Percentiles rank a stretch among this genome's conserved stretches.
Conservation (phyloP, 768 basidiomycete species). For the Russula dissimulans region DNA sequence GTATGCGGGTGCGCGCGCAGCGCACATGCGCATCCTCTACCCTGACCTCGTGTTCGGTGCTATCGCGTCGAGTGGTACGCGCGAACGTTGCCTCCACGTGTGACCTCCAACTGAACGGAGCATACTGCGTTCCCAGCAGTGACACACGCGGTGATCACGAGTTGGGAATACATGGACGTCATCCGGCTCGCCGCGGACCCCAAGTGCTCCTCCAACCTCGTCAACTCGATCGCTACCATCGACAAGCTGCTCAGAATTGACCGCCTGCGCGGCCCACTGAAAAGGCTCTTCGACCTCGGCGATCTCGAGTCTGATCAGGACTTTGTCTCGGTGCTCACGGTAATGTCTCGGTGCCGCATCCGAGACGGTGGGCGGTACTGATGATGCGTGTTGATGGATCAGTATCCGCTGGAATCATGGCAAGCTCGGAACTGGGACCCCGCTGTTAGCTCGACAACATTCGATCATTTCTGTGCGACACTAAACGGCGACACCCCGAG, state of each 20-base stretch:
- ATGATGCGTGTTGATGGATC: neutral
- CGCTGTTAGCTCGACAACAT: conserved; percentile 44
- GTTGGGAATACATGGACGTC: conserved; percentile 87
- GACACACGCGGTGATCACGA: conserved; percentile 71
- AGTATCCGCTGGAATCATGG: conserved; percentile 65
- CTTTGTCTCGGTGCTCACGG: conserved; percentile 62
- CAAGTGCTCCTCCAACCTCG: conserved; percentile 50
- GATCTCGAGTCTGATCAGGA: conserved; percentile 65
- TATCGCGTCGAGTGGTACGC: conserved; percentile 75
- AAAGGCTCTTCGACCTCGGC: conserved; percentile 67
- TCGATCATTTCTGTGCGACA: conserved; percentile 58
- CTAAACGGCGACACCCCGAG: conserved; percentile 26
- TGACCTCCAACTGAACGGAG: neutral
- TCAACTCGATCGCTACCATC: conserved; percentile 48
- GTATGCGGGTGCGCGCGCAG: conserved; percentile 89
- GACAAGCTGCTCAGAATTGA: conserved; percentile 50
- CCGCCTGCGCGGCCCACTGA: conserved; percentile 43
- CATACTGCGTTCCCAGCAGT: conserved; percentile 41
- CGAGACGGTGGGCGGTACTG: neutral
- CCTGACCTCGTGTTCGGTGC: conserved; percentile 84
- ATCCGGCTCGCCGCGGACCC: conserved; percentile 62
- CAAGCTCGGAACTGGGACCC: conserved; percentile 88
- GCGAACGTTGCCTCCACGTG: neutral
- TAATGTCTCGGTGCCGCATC: conserved; percentile 24
- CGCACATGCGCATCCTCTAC: conserved; percentile 83